Base-by-base conservation (phyloP, 1,284 basidiomycete species). In the Boletus austroedulis region DNA sequence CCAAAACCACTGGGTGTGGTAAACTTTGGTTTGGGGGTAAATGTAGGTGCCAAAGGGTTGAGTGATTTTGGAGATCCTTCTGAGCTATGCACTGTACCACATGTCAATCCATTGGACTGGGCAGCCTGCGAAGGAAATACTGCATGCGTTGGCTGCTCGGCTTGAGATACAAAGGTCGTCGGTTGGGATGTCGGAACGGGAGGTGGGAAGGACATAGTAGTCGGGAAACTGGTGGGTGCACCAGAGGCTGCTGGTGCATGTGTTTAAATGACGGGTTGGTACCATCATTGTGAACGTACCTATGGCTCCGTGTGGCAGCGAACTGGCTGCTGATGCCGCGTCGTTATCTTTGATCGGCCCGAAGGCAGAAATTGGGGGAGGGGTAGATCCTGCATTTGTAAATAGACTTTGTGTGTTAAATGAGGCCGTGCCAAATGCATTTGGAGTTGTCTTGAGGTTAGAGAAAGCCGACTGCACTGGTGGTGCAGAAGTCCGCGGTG, bases 381-480 rank as follows among this genome's bases (percentile, higher is more conserved):
- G 15, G 8, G 56, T n/a, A 28, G 56, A 26, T 4, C 36, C 55
- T 9, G 21, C 38, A 38, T 46, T 59, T 40, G 56, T 28, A 46
- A 61, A 57, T 14, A 32, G 29, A 23, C 50, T 56, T 14, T 59
- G 55, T 53, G 62, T 58, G 58, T 65, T 36, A 45, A 72, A 65
- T 36, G 69, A 61, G 24, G 61, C 29, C 2, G 62, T 68, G 7
- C 73, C 70, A 60, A 79, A 75, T 48, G 64, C 67, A 43, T 67
- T 63, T 15, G 74, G 77, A 17, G 68, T 67, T 3, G 73, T 66
- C 48, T 71, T 69, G 21, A 78, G 65, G 41, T 67, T 68, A 19
- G 80, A 74, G 62, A 84, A 84, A 11, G 76, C 82, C 26, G 77
- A 74, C 21, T 64, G 61, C 1, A 50, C 50, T 6, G 68, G 40